Conservation (phyloP, 2,329 filamentous ascomycete genomes). For the Arthrinium phaeospermum region DNA sequence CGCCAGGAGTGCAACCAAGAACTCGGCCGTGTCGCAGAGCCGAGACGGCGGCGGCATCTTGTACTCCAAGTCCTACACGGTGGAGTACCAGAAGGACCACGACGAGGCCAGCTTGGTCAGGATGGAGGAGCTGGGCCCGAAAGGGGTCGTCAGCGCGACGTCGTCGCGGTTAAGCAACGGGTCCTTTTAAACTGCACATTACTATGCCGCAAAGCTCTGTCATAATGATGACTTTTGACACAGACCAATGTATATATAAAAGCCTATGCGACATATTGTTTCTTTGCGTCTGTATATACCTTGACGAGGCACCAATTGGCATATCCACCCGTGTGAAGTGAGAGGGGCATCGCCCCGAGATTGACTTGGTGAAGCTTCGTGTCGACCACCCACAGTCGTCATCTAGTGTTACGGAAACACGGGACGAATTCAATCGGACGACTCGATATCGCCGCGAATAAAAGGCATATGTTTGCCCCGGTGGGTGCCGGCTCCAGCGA, state of each 20-base stretch:
- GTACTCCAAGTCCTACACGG: slow-evolving; percentile 12
- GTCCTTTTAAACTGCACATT: background rate
- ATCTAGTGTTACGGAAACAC: background rate
- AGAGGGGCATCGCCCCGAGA: background rate
- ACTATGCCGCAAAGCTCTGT: background rate
- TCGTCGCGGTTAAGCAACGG: background rate
- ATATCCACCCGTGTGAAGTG: background rate
- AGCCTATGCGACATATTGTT: background rate
- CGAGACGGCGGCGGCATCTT: slow-evolving; percentile 14
- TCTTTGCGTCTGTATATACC: background rate
- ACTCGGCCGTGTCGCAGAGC: background rate
- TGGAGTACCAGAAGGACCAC: slow-evolving; percentile 9
- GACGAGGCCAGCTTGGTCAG: slow-evolving; percentile 11
- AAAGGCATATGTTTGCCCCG: background rate
- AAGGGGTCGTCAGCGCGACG: background rate
- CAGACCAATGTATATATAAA: background rate
- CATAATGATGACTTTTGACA: no score
- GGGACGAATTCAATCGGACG: background rate
- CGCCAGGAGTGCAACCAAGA: background rate
- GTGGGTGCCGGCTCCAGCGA: background rate
- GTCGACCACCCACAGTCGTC: background rate
- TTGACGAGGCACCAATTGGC: background rate
- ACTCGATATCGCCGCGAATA: background rate
- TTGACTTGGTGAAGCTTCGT: background rate
- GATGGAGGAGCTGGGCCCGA: background rate